phyloP scores from a whole-genome alignment of 2,329 filamentous ascomycete species.

The Parascedosporium putredinis region DNA sequence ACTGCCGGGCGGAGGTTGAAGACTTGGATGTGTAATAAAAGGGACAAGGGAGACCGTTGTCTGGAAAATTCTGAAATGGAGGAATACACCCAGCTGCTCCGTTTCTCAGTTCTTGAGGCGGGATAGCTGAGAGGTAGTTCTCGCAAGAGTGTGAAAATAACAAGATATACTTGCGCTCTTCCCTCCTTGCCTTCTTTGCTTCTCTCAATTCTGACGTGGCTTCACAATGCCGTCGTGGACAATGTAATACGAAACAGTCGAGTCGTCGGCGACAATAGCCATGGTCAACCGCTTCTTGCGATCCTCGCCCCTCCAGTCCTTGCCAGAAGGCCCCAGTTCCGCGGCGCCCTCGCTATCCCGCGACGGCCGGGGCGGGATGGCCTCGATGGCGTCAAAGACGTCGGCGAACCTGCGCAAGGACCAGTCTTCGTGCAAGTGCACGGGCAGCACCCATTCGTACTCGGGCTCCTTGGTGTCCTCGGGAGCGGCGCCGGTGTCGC shows the following conservation, averaged over 20 bases:
- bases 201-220: slow-evolving; percentile 77
- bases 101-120: too few species aligned
- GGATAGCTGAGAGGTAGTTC: not conserved
- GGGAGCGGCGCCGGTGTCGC: slow-evolving; percentile 32
- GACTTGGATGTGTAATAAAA: too few species aligned
- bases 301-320: slow-evolving; percentile 31
- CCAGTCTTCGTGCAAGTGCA: slow-evolving; percentile 64
- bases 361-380: slow-evolving; percentile 21
- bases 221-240: slow-evolving; percentile 83
- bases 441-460: slow-evolving; percentile 67
- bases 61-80: too few species aligned
- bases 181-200: too few species aligned
- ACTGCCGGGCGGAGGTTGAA: too few species aligned
- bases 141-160: not conserved
- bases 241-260: slow-evolving; percentile 75
- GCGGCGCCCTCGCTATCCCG: slow-evolving; percentile 15
- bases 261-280: slow-evolving; percentile 67
- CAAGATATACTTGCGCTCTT: not conserved
- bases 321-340: slow-evolving; percentile 18
- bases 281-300: slow-evolving; percentile 61
- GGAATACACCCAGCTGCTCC: too few species aligned
- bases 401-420: slow-evolving; percentile 53
- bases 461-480: slow-evolving; percentile 37
- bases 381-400: slow-evolving; percentile 55
- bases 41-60: too few species aligned